Evolutionary conservation across 2,329 filamentous ascomycete species (phyloP), one percentile per base, ranked within the genome.

Genomic region (Calonectria crousiana): DNA sequence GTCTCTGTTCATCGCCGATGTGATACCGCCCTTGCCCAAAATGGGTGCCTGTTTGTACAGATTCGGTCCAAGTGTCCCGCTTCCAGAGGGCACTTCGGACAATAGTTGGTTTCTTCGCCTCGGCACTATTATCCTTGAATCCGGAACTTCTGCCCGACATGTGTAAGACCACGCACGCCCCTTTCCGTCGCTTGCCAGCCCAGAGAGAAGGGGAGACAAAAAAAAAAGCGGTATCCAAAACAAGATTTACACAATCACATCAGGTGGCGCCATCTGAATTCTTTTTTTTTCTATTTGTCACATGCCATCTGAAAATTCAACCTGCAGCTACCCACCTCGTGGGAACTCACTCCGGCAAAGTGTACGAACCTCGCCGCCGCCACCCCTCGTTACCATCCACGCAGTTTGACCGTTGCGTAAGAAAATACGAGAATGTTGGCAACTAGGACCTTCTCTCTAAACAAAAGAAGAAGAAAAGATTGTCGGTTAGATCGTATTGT

Each of bases 221-320:
- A 3, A 28, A 34, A 34, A n/a, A n/a, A 3, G n/a, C 16, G 44
- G n/a, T 47, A 47, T 18, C 44, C 44, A 10, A 47, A 47, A 47
- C 44, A 47, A 47, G 56, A 38, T 41, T 14, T 20, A n/a, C 34
- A 6, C 23, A 41, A 26, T 11, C 23, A 41, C 56, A 38, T 41
- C 38, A 30, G 23, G 18, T 14, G 10, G 26, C 16, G 18, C 47
- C 8, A 51, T 26, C 28, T 23, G 26, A 47, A 52, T 44, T 44
- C n/a, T 13, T 53, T 30, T 56, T 44, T 52, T 38, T 49, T n/a
- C 26, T 38, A 20, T 36, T 60, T 38, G 64, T 67, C 70, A 64
- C 65, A 68, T 72, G 34, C 47, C 47, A 47, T 38, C 47, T 62
- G n/a, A 28, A 56, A 64, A 58, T 26, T 38, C 70, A 47, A 67